Evolutionary conservation across 2,329 filamentous ascomycete species (phyloP).

Genomic region (Arthrobotrys iridis): DNA sequence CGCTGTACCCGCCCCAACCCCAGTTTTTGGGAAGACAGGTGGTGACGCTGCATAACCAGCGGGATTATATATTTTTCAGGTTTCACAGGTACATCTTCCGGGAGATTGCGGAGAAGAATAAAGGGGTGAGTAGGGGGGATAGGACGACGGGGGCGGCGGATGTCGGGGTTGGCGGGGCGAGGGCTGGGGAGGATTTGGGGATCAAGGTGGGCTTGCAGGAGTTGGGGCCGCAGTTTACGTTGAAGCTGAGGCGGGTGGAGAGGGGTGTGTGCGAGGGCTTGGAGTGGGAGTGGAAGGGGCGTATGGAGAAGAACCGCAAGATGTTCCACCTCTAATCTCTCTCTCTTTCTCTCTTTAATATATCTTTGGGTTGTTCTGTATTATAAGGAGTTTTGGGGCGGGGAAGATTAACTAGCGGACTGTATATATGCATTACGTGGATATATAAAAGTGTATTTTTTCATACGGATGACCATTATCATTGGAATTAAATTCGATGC

Average conservation of each 20-base stretch:
- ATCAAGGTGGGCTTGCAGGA: slow-evolving; percentile 91
- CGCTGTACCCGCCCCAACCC: slow-evolving; percentile 80
- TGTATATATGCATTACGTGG: too few relatives aligned
- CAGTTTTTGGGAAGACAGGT: slow-evolving; percentile 89
- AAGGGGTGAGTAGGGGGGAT: slow-evolving; percentile 50
- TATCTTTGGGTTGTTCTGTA: not conserved
- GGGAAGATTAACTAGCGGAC: too few relatives aligned
- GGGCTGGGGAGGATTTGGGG: slow-evolving; percentile 76
- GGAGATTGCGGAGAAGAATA: slow-evolving; percentile 64
- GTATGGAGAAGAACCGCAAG: slow-evolving; percentile 93
- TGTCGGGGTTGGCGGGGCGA: slow-evolving; percentile 67
- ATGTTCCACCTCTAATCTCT: slow-evolving; percentile 81
- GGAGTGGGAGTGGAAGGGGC: slow-evolving; percentile 96
- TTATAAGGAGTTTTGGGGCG: not conserved
- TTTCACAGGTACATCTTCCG: slow-evolving; percentile 92
- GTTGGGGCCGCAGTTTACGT: slow-evolving; percentile 80
- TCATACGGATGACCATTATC: too few relatives aligned
- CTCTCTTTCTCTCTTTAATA: not conserved
- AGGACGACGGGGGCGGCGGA: slow-evolving; percentile 73
- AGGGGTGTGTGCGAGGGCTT: slow-evolving; percentile 84
- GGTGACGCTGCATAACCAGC: slow-evolving; percentile 91
- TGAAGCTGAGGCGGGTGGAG: slow-evolving; percentile 90
- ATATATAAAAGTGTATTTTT: too few relatives aligned
- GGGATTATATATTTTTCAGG: slow-evolving; percentile 93
- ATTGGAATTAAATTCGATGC: too few relatives aligned